Base-by-base conservation (phyloP, 2,329 filamentous ascomycete genomes). In the Colletotrichum sp. region DNA sequence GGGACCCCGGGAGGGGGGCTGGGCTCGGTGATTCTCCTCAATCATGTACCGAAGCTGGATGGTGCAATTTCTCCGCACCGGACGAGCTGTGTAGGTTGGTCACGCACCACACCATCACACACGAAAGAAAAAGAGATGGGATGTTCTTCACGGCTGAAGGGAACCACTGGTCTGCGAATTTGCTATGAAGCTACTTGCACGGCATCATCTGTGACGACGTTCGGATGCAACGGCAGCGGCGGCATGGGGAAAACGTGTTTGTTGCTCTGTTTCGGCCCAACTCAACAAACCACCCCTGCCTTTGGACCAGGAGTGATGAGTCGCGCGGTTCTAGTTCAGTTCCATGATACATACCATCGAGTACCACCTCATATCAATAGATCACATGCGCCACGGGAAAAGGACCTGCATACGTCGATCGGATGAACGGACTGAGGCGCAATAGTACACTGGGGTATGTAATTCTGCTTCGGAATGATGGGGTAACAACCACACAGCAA, bases 11-110 rank as follows among this genome's bases (percentile, higher is more conserved):
- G 70, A 48, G 61, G 43, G 18, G 39, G 60, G 60, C 34, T 52
- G 60, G 61, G 48, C 74, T 76, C 74, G 70, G 74, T 43, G 59
- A 60, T 66, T 76, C 70, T 65, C 43, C 64, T 61, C 28, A 69
- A 74, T 76, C 59, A 69, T 76, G 64, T 7, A 55, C 74, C 74
- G 74, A 76, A 65, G 8, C 21, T 36, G 30, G 32, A 34, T 52
- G 18, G 24, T 39, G 36, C 39, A 52, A 34, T 64, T 76, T 69
- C 74, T 73, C 74, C 74, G 70, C 70, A 55, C 48, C 68, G 63
- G 28, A 71, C 26, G 26, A 34, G 14, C 30, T 36, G 61, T 30
- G 21, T 30, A 8, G 18, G 18, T 26, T 34, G 48, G 28, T 59
- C 63, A n/a, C 52, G 55, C 61, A 64, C 12, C 10, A 34, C 59